phyloP scores from a whole-genome alignment of 2,329 filamentous ascomycete species.

The Esteya vermicola region DNA sequence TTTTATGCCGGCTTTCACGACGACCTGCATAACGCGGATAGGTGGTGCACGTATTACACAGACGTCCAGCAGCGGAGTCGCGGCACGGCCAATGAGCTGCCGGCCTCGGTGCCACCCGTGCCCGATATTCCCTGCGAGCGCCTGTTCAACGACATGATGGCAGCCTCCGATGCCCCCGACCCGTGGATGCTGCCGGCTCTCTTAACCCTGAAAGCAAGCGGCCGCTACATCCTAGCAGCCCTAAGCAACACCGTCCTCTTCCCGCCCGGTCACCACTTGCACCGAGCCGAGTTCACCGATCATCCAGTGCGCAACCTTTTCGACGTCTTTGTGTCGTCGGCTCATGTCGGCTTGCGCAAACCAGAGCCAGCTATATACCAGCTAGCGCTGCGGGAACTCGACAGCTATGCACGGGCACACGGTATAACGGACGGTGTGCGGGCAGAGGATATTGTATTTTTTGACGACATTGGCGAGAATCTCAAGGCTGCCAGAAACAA shows the following conservation, averaged over 20 bases:
- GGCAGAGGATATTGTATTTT: slow-evolving; percentile 61
- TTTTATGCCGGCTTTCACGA: slow-evolving; percentile 66
- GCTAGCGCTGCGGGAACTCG: slow-evolving; percentile 52
- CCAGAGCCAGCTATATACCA: slow-evolving; percentile 73
- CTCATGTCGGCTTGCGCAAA: slow-evolving; percentile 77
- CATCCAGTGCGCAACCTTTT: slow-evolving; percentile 55
- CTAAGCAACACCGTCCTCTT: slow-evolving; percentile 86
- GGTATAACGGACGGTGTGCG: slow-evolving; percentile 38
- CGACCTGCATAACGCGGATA: slow-evolving; percentile 51
- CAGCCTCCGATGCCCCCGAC: slow-evolving; percentile 52
- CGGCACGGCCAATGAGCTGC: slow-evolving; percentile 13
- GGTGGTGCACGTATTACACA: slow-evolving; percentile 56
- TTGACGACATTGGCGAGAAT: slow-evolving; percentile 93
- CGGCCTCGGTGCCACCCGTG: slow-evolving; percentile 38
- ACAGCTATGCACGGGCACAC: slow-evolving; percentile 45
- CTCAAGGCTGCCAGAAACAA: slow-evolving; percentile 61
- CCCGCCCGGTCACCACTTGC: slow-evolving; percentile 56
- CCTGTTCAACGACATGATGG: slow-evolving; percentile 91
- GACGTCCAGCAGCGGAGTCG: slow-evolving; percentile 14
- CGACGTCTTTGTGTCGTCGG: slow-evolving; percentile 77
- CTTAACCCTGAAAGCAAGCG: slow-evolving; percentile 47
- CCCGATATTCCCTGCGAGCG: slow-evolving; percentile 63
- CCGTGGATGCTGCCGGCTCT: slow-evolving; percentile 83
- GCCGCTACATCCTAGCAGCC: slow-evolving; percentile 61
- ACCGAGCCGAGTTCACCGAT: slow-evolving; percentile 33